A percentile compares a stretch with the other conserved stretches of the same genome.
These are phyloP conservation scores for Tillandsia fasciculata DNA, from an alignment of 176 grass and related monocot genomes.

Conservation along the genomic window DNA sequence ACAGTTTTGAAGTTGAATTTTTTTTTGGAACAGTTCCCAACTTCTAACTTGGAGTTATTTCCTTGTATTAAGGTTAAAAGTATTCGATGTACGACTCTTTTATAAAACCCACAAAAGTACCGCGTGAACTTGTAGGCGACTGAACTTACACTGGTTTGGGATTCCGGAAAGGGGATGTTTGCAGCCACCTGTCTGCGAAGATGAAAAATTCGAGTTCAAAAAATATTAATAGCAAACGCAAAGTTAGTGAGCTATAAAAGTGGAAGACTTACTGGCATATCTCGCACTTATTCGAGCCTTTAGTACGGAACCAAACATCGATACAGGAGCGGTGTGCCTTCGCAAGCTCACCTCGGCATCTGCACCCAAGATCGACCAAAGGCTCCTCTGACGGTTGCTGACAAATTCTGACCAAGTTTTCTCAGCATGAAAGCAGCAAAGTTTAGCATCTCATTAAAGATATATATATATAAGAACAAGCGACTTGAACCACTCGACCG, in stretches of 20 bases:
- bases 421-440: not conserved
- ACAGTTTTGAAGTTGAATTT: not conserved
- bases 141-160: conserved; percentile 72
- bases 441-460: not conserved
- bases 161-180: conserved; percentile 89
- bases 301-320: conserved; percentile 87
- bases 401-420: conserved; percentile 60
- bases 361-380: conserved; percentile 85
- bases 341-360: conserved; percentile 89
- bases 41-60: no score
- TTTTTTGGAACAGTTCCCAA: no score
- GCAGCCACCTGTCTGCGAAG: conserved; percentile 69
- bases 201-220: conserved; percentile 19
- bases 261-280: conserved; percentile 92
- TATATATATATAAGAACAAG: not conserved
- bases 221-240: conserved; percentile 2
- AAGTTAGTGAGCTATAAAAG: conserved; percentile 14
- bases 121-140: no score
- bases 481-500: no score
- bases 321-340: conserved; percentile 87
- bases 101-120: no score
- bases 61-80: no score
- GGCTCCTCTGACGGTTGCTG: conserved; percentile 90
- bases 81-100: no score
- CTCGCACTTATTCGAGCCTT: conserved; percentile 96